phyloP scores from a whole-genome alignment of 169 alveolate genomes.

The Plasmodium falciparum region DNA sequence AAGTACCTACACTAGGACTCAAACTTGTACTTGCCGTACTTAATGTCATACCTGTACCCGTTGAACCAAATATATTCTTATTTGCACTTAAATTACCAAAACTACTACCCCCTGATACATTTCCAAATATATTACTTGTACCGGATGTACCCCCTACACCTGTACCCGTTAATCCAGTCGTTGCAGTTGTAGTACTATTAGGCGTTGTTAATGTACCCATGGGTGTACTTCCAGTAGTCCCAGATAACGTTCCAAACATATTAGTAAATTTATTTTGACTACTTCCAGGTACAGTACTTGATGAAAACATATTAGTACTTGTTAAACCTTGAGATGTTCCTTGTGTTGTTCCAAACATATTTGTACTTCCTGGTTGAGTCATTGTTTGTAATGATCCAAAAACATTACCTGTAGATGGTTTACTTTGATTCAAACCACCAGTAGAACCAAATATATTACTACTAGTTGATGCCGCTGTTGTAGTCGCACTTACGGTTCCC shows the following conservation, averaged over 20 bases:
- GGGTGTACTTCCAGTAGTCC: conserved; percentile 9
- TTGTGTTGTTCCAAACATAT: conserved; percentile 25
- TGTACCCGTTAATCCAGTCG: conserved; percentile 2
- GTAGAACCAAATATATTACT: conserved; percentile 55
- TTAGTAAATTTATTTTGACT: conserved; percentile 61
- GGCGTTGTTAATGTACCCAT: not conserved
- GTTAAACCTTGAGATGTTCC: conserved; percentile 29
- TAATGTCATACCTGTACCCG: conserved; percentile 32
- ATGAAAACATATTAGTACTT: conserved; percentile 36
- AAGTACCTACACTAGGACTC: conserved; percentile 5
- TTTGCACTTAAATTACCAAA: conserved; percentile 22
- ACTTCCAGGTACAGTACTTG: conserved; percentile 10
- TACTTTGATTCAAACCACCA: conserved; percentile 21
- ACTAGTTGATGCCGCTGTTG: conserved; percentile 14
- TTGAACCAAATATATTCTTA: conserved; percentile 51
- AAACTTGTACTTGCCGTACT: conserved; percentile 7
- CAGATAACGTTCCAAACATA: conserved; percentile 27
- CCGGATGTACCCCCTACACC: conserved; percentile 2
- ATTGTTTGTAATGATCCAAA: conserved; percentile 55
- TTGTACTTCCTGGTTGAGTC: conserved; percentile 47
- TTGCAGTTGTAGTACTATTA: conserved; percentile 5
- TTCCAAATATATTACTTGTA: conserved; percentile 33
- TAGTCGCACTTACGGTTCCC: conserved; percentile 8
- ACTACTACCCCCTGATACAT: conserved; percentile 21
- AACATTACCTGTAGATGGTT: conserved; percentile 21